These are phyloP conservation scores for Lenzites betulinus DNA, from an alignment of 768 basidiomycete species.

Conservation along the genomic window DNA sequence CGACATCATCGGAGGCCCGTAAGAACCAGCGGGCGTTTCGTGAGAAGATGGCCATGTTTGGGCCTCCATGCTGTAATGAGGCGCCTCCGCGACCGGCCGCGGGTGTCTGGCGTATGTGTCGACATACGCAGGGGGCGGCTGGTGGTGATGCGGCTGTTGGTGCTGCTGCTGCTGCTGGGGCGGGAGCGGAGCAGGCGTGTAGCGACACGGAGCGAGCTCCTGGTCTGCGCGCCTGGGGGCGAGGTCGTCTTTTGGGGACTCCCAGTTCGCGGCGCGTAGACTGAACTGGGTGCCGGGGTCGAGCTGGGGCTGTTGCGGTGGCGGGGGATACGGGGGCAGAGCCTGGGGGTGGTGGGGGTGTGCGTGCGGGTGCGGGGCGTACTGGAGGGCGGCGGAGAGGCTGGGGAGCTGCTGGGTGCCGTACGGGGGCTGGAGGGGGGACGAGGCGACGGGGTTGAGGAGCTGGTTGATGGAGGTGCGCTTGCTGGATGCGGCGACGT, in stretches of 20 bases:
- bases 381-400: constrained; percentile 25
- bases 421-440: constrained; percentile 34
- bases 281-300: constrained; percentile 39
- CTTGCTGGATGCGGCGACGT: constrained; percentile 40
- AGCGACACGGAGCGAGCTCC: constrained; percentile 37
- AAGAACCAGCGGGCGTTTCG: constrained; percentile 40
- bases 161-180: not conserved
- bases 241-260: constrained; percentile 40
- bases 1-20: constrained; percentile 45
- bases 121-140: constrained; percentile 27
- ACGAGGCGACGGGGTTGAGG: constrained; percentile 46
- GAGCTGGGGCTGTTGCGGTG: constrained; percentile 21
- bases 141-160: constrained; percentile 10
- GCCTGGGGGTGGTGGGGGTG: constrained; percentile 24
- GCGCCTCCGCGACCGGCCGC: constrained; percentile 26
- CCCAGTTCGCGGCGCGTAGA: constrained; percentile 68
- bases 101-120: constrained; percentile 25
- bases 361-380: constrained; percentile 31
- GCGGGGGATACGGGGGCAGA: constrained; percentile 11
- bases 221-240: constrained; percentile 38
- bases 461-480: constrained; percentile 53
- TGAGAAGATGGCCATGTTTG: constrained; percentile 35
- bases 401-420: constrained; percentile 31
- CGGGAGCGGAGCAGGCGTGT: constrained; percentile 32
- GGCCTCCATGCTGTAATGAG: constrained; percentile 30